Evolutionary conservation across 768 basidiomycete genomes (phyloP).

Genomic region (Termitomyces sp.): DNA sequence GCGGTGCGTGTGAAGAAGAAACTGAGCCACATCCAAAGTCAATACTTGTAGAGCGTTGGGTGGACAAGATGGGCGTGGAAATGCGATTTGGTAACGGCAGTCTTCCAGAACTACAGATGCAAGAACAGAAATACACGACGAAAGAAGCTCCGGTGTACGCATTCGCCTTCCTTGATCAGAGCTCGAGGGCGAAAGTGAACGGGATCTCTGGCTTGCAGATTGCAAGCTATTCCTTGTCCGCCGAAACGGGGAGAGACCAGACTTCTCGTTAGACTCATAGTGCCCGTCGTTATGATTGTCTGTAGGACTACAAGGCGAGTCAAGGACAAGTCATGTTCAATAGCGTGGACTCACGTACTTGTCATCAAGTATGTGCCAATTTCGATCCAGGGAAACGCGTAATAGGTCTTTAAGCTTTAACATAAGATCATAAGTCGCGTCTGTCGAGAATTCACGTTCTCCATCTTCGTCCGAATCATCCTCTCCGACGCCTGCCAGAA

Average conservation of each 20-base stretch:
- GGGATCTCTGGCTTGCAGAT: slow-evolving; percentile 36
- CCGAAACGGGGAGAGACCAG: slow-evolving; percentile 36
- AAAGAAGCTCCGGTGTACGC: slow-evolving; percentile 47
- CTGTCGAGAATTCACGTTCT: slow-evolving; percentile 49
- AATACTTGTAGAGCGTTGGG: slow-evolving; percentile 73
- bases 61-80: slow-evolving; percentile 58
- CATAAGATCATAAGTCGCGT: slow-evolving; percentile 59
- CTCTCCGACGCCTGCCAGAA: slow-evolving; percentile 14
- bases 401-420: slow-evolving; percentile 56
- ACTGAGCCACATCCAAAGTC: slow-evolving; percentile 65
- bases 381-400: slow-evolving; percentile 45
- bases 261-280: slow-evolving; percentile 19
- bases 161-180: slow-evolving; percentile 18
- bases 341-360: slow-evolving; percentile 23
- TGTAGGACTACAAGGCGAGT: neutral
- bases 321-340: neutral
- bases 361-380: slow-evolving; percentile 62
- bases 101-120: slow-evolving; percentile 67
- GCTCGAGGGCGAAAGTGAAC: slow-evolving; percentile 54
- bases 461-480: slow-evolving; percentile 48
- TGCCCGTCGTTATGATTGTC: slow-evolving; percentile 12
- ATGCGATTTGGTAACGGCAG: slow-evolving; percentile 57
- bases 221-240: slow-evolving; percentile 38
- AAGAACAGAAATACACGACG: slow-evolving; percentile 53
- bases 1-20: slow-evolving; percentile 51